A percentile compares a stretch with the other conserved stretches of the same genome.
phyloP scores from a whole-genome alignment of 176 grass and related monocot genomes.

The Triticum dicoccoides region DNA sequence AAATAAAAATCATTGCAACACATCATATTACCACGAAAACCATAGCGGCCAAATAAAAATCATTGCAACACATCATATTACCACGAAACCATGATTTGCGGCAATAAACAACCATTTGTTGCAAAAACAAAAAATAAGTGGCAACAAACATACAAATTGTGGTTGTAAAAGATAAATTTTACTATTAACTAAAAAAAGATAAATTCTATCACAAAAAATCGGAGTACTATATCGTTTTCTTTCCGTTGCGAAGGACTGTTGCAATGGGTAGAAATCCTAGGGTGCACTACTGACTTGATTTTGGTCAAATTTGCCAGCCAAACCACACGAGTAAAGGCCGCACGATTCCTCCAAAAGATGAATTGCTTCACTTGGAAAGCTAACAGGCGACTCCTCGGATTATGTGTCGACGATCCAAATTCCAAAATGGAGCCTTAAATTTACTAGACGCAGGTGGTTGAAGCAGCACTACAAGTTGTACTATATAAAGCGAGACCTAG shows the following conservation, averaged over 20 bases:
- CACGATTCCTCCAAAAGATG: background rate
- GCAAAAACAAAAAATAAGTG: background rate
- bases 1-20: no score
- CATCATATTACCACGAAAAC: no score
- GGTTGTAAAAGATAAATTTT: no score
- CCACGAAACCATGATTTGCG: background rate
- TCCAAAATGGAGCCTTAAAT: background rate
- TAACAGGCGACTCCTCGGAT: background rate
- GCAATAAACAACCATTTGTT: background rate
- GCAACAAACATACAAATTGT: background rate
- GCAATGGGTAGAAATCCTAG: background rate
- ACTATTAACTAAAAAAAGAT: no score
- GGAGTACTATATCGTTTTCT: no score
- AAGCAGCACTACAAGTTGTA: background rate
- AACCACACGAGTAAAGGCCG: background rate
- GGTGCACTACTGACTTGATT: background rate
- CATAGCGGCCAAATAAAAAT: no score
- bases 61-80: no score
- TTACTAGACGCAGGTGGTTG: background rate
- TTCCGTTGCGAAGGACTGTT: no score
- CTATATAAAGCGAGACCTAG: background rate
- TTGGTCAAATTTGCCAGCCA: constrained; percentile 1
- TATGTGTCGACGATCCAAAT: background rate
- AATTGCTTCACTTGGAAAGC: constrained; percentile 8
- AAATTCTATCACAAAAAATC: no score